Evolutionary conservation across 75 land plant species (phyloP), one percentile per base, ranked within the genome.

Genomic region (Pinus taeda): DNA sequence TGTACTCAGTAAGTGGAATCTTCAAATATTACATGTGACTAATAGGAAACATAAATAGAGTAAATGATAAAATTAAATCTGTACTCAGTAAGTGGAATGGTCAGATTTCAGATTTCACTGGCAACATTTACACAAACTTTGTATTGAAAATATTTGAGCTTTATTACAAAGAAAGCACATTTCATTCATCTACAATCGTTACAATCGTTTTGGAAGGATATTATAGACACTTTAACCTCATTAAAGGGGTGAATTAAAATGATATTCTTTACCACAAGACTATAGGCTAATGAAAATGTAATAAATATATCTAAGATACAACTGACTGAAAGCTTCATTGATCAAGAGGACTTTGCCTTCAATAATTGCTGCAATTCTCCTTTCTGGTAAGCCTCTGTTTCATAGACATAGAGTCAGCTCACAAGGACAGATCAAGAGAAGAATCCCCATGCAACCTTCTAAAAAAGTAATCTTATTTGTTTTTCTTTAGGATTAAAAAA

Each of bases 351-450:
- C 9, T 69, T 42, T 36, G 9, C 49, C 67, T 69, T 69, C 21
- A 69, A 42, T 8, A 69, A 7, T 36, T 69, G 24, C 42, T 69
- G 53, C 71, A 69, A 69, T 39, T 69, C 71, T 69, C 71, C 71
- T 5, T 69, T 69, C 49, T 69, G 37, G 71, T 69, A 69, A n/a
- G 71, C 53, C 22, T 69, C 71, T 69, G 71, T 69, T 69, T 20
- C 71, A 69, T 14, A 42, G n/a, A 42, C 22, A 69, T 20, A 69
- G 71, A 37, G n/a, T 69, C 42, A 17, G 71, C 17, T n/a, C 53
- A 20, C 36, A 7, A 39, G 0, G 33, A 45, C 49, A 69, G n/a
- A 69, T 11, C 13, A 69, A 69, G n/a, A 42, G 22, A n/a, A 11
- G 42, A 33, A 33, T 6, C n/a, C 36, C 13, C 55, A 69, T 39